phyloP scores from a whole-genome alignment of 192 early-diverging fungal genomes.

The Chytriomyces hyalinus region DNA sequence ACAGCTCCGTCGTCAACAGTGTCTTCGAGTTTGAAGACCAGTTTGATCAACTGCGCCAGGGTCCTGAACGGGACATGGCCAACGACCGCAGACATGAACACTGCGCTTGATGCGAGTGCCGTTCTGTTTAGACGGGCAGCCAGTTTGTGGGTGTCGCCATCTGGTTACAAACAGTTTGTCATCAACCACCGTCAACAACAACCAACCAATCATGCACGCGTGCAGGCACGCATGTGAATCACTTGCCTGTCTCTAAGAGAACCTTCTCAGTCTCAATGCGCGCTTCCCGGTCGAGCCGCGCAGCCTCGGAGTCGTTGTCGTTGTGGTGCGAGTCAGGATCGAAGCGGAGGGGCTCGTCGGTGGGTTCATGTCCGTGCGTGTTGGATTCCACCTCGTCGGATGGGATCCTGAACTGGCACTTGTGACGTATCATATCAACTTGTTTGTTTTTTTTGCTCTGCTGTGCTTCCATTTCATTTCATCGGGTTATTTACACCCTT shows the following conservation, averaged over 20 bases:
- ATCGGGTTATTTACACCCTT: too few relatives aligned
- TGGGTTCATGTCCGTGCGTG: background rate
- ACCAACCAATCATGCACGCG: background rate
- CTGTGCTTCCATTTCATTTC: too few relatives aligned
- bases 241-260: background rate
- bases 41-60: background rate
- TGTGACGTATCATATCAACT: too few relatives aligned
- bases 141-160: background rate
- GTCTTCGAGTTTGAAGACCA: conserved; percentile 1
- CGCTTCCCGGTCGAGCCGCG: background rate
- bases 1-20: background rate
- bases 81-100: background rate
- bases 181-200: background rate
- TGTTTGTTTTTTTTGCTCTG: too few relatives aligned
- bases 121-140: background rate
- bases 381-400: background rate
- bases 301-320: background rate
- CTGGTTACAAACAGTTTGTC: background rate
- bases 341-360: background rate
- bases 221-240: background rate
- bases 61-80: background rate
- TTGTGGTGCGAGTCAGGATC: background rate
- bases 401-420: background rate
- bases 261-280: background rate
- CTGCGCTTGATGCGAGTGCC: background rate